Percentiles rank a stretch among this genome's conserved stretches.
phyloP scores from a whole-genome alignment of 257 asterid genomes.

The Echium plantagineum region DNA sequence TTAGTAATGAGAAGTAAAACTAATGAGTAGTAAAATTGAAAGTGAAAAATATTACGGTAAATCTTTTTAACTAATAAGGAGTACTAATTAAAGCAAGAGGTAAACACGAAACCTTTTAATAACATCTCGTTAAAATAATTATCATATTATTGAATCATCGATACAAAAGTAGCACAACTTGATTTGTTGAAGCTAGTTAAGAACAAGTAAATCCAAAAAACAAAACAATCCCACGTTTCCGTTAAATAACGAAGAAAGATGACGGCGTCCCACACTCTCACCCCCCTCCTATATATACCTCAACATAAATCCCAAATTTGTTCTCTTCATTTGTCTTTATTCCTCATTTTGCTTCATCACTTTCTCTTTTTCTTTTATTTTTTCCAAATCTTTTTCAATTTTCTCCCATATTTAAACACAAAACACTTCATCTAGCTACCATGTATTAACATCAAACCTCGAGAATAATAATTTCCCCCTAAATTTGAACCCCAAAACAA shows the following conservation, averaged over 20 bases:
- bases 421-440: no score
- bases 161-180: slow-evolving; percentile 16
- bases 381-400: background rate
- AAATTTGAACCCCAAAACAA: background rate
- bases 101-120: no score
- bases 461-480: background rate
- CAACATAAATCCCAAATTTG: slow-evolving; percentile 13
- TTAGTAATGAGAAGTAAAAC: no score
- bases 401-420: background rate
- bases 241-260: slow-evolving; percentile 45
- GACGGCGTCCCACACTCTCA: slow-evolving; percentile 36
- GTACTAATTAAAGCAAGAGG: no score
- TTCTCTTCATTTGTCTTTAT: slow-evolving; percentile 42
- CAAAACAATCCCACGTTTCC: slow-evolving; percentile 18
- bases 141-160: no score
- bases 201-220: background rate
- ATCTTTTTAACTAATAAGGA: no score
- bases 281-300: slow-evolving; percentile 36
- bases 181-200: slow-evolving; percentile 19
- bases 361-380: slow-evolving; percentile 18
- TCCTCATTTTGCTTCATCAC: background rate
- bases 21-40: no score
- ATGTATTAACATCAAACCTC: background rate
- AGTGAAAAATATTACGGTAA: no score
- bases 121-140: no score